Conservation (phyloP, 768 basidiomycete genomes). For the Amanita pallidorosea region DNA sequence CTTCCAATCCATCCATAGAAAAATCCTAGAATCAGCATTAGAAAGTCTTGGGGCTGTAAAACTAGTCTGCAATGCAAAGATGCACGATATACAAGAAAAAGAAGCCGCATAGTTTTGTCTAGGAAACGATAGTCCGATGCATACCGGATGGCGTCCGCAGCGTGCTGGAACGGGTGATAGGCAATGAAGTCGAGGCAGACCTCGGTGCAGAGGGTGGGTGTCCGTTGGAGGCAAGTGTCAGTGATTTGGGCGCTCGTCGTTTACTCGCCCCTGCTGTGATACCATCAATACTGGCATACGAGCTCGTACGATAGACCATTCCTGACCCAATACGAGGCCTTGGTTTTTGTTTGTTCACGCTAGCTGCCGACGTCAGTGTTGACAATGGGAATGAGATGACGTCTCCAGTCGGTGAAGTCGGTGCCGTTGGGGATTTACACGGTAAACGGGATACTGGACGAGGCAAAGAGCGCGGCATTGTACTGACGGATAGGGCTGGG, state of each 20-base stretch:
- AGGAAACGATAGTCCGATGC: slow-evolving; percentile 1
- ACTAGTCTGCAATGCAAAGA: not conserved
- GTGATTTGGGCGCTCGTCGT: slow-evolving; percentile 2
- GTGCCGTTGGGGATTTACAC: not conserved
- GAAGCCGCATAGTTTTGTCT: not conserved
- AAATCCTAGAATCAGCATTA: not conserved
- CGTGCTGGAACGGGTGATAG: not conserved
- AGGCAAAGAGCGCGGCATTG: not conserved
- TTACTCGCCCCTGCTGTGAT: not conserved
- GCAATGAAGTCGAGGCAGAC: slow-evolving; percentile 1
- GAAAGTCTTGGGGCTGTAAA: not conserved
- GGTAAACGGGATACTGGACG: slow-evolving; percentile 3
- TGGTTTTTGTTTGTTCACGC: slow-evolving; percentile 19
- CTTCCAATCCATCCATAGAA: not conserved
- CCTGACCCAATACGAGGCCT: slow-evolving; percentile 57
- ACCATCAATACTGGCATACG: slow-evolving; percentile 6
- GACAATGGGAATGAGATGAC: slow-evolving; percentile 4
- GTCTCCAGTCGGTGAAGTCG: slow-evolving; percentile 4
- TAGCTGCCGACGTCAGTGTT: slow-evolving; percentile 3
- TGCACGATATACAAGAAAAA: not conserved
- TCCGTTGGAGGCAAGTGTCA: not conserved
- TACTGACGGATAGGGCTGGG: not conserved
- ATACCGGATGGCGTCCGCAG: not conserved
- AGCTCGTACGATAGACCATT: slow-evolving; percentile 48
- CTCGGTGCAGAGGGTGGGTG: not conserved